These are phyloP conservation scores for Neophaeococcomyces mojaviensis DNA, from an alignment of 2,329 filamentous ascomycete species.

Conservation along the genomic window DNA sequence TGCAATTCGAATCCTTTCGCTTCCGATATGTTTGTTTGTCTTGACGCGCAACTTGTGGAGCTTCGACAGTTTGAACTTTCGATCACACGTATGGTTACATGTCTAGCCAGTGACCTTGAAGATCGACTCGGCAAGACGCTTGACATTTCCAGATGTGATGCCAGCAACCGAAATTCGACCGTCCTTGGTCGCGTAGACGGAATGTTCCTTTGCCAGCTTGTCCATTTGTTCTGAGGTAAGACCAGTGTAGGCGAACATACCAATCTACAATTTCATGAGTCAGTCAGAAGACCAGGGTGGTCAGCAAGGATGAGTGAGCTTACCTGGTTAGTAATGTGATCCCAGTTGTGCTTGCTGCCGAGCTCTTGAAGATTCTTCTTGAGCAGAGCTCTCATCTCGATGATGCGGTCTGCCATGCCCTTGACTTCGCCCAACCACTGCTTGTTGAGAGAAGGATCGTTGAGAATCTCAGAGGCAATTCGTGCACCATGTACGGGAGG, in stretches of 20 bases:
- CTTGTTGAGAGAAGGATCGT: constrained; percentile 72
- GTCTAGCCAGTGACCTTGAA: constrained; percentile 44
- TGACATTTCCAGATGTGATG: constrained; percentile 44
- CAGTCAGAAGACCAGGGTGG: constrained; percentile 4
- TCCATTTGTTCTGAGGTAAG: constrained; percentile 89
- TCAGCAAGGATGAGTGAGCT: background rate
- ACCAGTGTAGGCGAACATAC: constrained; percentile 99
- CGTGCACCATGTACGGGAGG: constrained; percentile 93
- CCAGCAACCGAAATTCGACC: constrained; percentile 46
- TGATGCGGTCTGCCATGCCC: constrained; percentile 98
- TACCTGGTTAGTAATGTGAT: constrained; percentile 87
- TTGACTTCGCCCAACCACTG: constrained; percentile 97
- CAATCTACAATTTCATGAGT: constrained; percentile 52
- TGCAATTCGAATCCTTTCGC: background rate
- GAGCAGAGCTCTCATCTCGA: constrained; percentile 90
- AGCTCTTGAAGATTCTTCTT: constrained; percentile 92
- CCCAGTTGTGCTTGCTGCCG: constrained; percentile 95
- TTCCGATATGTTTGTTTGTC: background rate
- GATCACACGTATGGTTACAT: background rate
- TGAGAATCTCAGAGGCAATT: constrained; percentile 86
- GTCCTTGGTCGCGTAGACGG: constrained; percentile 88
- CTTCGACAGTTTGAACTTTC: background rate
- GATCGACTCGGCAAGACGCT: constrained; percentile 44
- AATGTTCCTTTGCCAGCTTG: constrained; percentile 83
- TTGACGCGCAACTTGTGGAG: background rate